These are phyloP conservation scores for Protomyces pachydermus DNA, from an alignment of 1,139 yeast species.

Conservation along the genomic window DNA sequence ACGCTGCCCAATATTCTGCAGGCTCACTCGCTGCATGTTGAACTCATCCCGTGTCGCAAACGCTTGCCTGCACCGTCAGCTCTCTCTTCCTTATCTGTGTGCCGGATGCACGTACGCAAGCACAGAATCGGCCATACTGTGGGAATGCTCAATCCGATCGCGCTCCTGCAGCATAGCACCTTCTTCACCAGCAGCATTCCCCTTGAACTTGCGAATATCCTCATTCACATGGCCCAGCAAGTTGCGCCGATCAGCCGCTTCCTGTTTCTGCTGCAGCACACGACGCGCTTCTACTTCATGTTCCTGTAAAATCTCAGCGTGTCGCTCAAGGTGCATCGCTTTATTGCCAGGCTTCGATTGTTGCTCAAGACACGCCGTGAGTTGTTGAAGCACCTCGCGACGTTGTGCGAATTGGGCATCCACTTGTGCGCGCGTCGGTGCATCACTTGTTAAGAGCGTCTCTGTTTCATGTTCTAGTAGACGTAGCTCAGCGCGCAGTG, in stretches of 20 bases:
- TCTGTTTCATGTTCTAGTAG: constrained; percentile 56
- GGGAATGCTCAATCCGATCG: constrained; percentile 65
- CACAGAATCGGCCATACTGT: constrained; percentile 70
- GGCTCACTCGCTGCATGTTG: constrained; percentile 59
- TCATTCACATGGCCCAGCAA: constrained; percentile 68
- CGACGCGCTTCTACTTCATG: constrained; percentile 61
- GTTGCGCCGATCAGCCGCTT: constrained; percentile 71
- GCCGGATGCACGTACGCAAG: constrained; percentile 42
- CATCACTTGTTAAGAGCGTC: constrained; percentile 39
- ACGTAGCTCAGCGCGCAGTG: constrained; percentile 51
- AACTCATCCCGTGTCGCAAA: constrained; percentile 85
- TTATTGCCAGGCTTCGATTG: constrained; percentile 57
- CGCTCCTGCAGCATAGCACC: constrained; percentile 77
- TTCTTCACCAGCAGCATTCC: constrained; percentile 44
- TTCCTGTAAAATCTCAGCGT: constrained; percentile 67
- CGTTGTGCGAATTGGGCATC: constrained; percentile 36
- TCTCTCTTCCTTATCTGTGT: too few species aligned
- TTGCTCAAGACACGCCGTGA: constrained; percentile 50
- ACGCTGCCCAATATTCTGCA: constrained; percentile 61
- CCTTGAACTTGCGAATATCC: constrained; percentile 52
- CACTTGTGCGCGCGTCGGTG: background rate
- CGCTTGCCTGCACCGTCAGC: constrained; percentile 50
- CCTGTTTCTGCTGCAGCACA: constrained; percentile 56
- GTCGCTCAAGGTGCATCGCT: constrained; percentile 76
- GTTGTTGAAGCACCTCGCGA: constrained; percentile 43